phyloP scores from a whole-genome alignment of 2,329 filamentous ascomycete genomes.

The Ampelomyces quisqualis region DNA sequence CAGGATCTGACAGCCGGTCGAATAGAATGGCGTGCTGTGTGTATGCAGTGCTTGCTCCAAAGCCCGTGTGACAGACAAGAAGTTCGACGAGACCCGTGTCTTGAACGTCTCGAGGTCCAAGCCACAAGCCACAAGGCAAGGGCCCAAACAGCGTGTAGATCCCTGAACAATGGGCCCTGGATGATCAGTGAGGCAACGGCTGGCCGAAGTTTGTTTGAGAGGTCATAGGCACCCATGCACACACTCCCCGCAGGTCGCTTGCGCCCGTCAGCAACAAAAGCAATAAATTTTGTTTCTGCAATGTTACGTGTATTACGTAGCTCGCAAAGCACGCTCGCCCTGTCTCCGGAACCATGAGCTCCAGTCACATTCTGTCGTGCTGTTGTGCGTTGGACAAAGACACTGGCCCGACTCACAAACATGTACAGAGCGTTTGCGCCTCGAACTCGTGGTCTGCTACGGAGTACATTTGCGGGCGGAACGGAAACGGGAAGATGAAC shows the following conservation, averaged over 20 bases:
- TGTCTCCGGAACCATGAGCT: no score
- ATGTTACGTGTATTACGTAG: no score
- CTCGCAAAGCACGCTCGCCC: no score
- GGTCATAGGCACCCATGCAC: slow-evolving; percentile 20
- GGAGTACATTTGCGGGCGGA: slow-evolving; percentile 34
- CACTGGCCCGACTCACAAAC: background rate
- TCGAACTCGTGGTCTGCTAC: slow-evolving; percentile 6
- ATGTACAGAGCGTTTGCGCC: background rate
- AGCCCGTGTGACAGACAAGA: background rate
- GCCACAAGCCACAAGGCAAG: slow-evolving; percentile 38
- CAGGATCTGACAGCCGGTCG: slow-evolving; percentile 3
- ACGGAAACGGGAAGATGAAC: slow-evolving; percentile 31
- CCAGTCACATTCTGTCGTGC: no score
- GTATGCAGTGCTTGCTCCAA: slow-evolving; percentile 1
- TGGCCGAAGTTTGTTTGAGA: slow-evolving; percentile 34
- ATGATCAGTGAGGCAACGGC: slow-evolving; percentile 28
- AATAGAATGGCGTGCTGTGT: slow-evolving; percentile 3
- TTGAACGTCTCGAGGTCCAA: slow-evolving; percentile 34
- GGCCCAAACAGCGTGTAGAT: slow-evolving; percentile 28
- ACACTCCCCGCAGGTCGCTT: slow-evolving; percentile 31
- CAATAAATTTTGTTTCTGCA: slow-evolving; percentile 10
- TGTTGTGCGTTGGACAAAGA: no score
- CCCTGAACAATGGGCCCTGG: slow-evolving; percentile 24
- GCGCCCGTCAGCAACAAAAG: slow-evolving; percentile 33
- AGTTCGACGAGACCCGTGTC: slow-evolving; percentile 15